Evolutionary conservation across 225 moss, liverwort and hornwort genomes (phyloP).

Genomic region (Marchantia paleacea): DNA sequence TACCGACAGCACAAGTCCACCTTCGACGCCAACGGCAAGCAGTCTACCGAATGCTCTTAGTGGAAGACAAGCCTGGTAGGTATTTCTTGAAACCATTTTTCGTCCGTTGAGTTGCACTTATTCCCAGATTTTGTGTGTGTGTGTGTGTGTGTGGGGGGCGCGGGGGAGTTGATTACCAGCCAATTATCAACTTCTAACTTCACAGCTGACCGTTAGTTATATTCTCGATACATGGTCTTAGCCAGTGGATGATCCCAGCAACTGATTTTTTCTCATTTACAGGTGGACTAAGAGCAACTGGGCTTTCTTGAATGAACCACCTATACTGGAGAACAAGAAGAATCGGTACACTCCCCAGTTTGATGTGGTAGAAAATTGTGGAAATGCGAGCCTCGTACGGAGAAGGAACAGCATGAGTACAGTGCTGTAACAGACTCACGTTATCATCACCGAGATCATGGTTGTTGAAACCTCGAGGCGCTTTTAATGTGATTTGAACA

Average conservation of each 20-base stretch:
- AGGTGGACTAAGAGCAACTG: constrained; percentile 43
- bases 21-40: too few relatives aligned
- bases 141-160: too few relatives aligned
- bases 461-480: neutral
- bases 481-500: neutral
- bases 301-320: constrained; percentile 43
- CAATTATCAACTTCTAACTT: too few relatives aligned
- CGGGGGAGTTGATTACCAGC: neutral
- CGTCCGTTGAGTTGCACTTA: too few relatives aligned
- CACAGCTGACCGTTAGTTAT: too few relatives aligned
- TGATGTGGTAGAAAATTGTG: constrained; percentile 18
- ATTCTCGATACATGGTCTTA: neutral
- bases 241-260: neutral
- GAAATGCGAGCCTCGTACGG: neutral
- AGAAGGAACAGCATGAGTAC: constrained; percentile 4
- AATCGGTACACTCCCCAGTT: constrained; percentile 28
- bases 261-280: neutral
- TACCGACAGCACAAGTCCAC: too few relatives aligned
- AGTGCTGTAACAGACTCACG: neutral
- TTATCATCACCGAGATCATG: neutral
- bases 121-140: too few relatives aligned
- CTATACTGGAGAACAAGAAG: neutral
- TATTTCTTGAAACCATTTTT: neutral
- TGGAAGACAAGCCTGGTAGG: too few relatives aligned
- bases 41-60: too few relatives aligned